These are phyloP conservation scores for Irpex sp. DNA, from an alignment of 1,284 basidiomycete species.

Conservation along the genomic window DNA sequence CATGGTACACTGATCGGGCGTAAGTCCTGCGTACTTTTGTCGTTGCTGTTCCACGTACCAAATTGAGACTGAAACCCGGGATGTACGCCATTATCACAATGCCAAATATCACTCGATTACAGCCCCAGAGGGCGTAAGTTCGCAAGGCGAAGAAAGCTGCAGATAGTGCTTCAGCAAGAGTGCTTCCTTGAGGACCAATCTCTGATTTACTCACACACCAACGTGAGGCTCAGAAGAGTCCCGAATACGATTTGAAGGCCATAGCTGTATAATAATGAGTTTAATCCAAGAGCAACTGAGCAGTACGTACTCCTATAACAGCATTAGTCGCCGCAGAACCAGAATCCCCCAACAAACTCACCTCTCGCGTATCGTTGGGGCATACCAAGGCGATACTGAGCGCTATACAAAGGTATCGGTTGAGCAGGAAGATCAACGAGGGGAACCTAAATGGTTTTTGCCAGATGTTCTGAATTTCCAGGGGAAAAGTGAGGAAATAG, in stretches of 20 bases:
- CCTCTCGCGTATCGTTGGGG: background rate
- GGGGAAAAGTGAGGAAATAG: constrained; percentile 3
- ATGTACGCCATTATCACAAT: background rate
- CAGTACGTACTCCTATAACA: background rate
- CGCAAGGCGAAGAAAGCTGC: background rate
- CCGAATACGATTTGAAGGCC: background rate
- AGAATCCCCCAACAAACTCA: background rate
- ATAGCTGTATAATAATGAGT: background rate
- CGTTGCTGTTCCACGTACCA: background rate
- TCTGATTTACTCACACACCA: background rate
- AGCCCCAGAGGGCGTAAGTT: background rate
- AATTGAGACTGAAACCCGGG: background rate
- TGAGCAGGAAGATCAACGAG: constrained; percentile 1
- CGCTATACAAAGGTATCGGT: constrained; percentile 3
- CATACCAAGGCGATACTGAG: background rate
- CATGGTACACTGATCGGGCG: background rate
- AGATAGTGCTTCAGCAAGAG: background rate
- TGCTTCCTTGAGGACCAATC: background rate
- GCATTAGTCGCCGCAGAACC: background rate
- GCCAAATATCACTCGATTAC: background rate
- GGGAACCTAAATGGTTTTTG: background rate
- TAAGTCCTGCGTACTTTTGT: background rate
- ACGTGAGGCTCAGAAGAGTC: background rate
- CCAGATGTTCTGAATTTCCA: constrained; percentile 7
- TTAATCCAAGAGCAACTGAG: background rate